Evolutionary conservation across 2,329 filamentous ascomycete species (phyloP), one percentile per base, ranked within the genome.

Genomic region (Parasarocladium wereldwijsianum): DNA sequence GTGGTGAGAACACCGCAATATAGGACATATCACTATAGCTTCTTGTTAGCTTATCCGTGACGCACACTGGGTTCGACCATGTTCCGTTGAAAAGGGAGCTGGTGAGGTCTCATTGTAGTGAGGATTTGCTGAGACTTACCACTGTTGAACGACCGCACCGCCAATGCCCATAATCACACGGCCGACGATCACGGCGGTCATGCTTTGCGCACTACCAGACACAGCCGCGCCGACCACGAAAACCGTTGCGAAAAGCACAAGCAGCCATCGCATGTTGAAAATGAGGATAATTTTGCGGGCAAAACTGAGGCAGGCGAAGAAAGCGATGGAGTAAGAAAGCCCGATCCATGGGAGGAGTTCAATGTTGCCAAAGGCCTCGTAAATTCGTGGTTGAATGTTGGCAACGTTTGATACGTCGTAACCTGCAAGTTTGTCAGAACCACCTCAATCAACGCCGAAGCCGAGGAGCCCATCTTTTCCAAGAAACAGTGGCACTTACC

Each of bases 351-450:
- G 47, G 5, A 59, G 42, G 2, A 56, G 41, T 20, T 54, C 45
- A 21, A 58, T 48, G 8, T 49, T 40, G 5, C 49, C 48, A 25
- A 57, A 54, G 14, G 62, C 64, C 31, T 63, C 51, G 44, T 75
- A 74, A 28, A 75, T 61, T 4, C 64, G 66, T 7, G 51, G 52
- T 43, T 72, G 73, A 27, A 68, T 63, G 38, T 71, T 64, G 6
- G 66, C 61, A 12, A 62, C 57, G 32, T 62, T 58, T 36, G 53
- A 54, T 6, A 56, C 45, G 35, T 58, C 54, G 39, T 57, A 59
- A 12, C 55, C 55, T 57, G 17, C n/a, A n/a, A n/a, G n/a, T n/a
- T n/a, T n/a, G n/a, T n/a, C n/a, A n/a, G n/a, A n/a, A n/a, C n/a
- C n/a, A n/a, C n/a, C n/a, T n/a, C n/a, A n/a, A n/a, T n/a, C n/a